Evolutionary conservation across 352 stramenopile species (phyloP).

Genomic region (Pelagophyceae sp.): DNA sequence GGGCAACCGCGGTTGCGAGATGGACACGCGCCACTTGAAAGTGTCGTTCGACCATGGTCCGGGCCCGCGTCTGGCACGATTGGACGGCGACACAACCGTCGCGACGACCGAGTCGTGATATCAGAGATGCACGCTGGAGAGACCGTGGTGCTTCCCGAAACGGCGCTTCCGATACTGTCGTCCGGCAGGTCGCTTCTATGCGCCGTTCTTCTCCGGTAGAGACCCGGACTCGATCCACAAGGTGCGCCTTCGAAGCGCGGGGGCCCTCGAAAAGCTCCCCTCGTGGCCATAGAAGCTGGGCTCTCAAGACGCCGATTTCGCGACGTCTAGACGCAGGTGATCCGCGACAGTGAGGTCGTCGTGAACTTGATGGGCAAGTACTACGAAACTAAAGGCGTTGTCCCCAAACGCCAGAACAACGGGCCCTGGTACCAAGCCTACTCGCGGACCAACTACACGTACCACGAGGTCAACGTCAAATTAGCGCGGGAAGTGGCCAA

Average conservation of each 20-base stretch:
- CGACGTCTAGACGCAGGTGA: too few species aligned
- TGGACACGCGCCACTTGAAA: conserved; percentile 83
- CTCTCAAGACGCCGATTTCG: too few species aligned
- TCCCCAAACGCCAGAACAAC: conserved; percentile 61
- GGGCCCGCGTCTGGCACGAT: conserved; percentile 38
- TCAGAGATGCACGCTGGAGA: too few species aligned
- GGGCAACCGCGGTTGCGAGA: conserved; percentile 84
- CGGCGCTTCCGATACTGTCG: too few species aligned
- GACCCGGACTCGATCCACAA: conserved; percentile 82
- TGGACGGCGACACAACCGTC: background rate
- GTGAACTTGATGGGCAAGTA: conserved; percentile 95
- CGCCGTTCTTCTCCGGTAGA: conserved; percentile 56
- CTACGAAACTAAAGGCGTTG: conserved; percentile 89
- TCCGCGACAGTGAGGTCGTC: conserved; percentile 83
- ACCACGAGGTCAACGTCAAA: conserved; percentile 87
- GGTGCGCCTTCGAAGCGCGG: too few species aligned
- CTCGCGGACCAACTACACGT: conserved; percentile 66
- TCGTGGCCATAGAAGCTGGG: too few species aligned
- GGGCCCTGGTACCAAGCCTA: conserved; percentile 36
- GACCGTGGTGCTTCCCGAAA: too few species aligned
- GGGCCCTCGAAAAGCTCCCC: too few species aligned
- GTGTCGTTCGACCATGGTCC: conserved; percentile 82
- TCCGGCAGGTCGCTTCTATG: conserved; percentile 36
- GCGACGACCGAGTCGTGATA: too few species aligned
- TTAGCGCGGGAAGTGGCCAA: conserved; percentile 56